Base-by-base conservation (phyloP, 441 rosid genomes). In the Kokia cookei region DNA sequence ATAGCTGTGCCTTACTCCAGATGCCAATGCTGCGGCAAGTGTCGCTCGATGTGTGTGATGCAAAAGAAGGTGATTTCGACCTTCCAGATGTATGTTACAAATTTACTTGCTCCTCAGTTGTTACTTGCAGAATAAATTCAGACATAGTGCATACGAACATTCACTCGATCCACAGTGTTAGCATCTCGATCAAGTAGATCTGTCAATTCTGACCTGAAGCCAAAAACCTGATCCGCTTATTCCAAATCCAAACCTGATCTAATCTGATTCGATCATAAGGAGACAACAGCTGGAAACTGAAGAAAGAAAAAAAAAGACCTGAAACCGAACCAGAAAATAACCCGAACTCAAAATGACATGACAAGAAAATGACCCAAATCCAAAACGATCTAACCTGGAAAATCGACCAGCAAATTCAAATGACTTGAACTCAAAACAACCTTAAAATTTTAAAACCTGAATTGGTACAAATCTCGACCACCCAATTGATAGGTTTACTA, bases 1-100 rank as follows among this genome's bases (percentile, higher is more conserved):
- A 73, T 50, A 45, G 26, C 29, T 29, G 10, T 61, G 27, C 64
- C 66, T 57, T 53, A 65, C 45, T 22, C 14, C 87, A 93, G 95
- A 62, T 93, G 83, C 93, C 90, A 7, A 78, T 88, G 91, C 93
- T 93, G 37, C 89, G 95, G 32, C 83, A 78, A 50, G 37, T 91
- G 69, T 85, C 94, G 42, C 66, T 89, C 48, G 98, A 93, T 75
- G 43, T 81, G 58, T 93, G 98, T 76, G 98, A 91, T 82, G 90
- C 91, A 68, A 78, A 71, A 60, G 95, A 88, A 74, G 91, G 91
- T 19, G 83, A 82, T 5, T 90, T 85, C 13, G 88, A 90, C 75
- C 63, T 86, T 87, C 93, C 91, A 53, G 80, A 85, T 74, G 97
- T 91, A 83, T 84, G 88, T 83, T 54, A 51, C 7, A 17, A 45